Evolutionary conservation across 805 yeast species (phyloP), one percentile per base, ranked within the genome.

Genomic region (Gaillardinia entomophila): DNA sequence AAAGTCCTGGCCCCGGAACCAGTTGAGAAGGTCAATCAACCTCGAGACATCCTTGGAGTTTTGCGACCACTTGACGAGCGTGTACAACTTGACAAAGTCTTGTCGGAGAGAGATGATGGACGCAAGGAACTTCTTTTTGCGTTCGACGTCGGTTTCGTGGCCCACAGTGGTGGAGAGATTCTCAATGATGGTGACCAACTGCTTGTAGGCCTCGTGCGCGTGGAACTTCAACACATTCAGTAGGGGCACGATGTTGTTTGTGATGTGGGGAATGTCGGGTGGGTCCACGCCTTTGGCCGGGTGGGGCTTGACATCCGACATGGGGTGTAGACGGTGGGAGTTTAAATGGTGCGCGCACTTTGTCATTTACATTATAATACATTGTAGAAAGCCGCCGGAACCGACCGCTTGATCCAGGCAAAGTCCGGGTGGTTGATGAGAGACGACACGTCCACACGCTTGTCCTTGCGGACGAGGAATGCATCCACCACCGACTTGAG

Each of bases 31-130:
- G 60, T 92, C 97, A 35, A 92, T 88, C 40, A 89, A 66, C 33
- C 71, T 71, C 28, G 81, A 77, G 37, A 90, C 78, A 32, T 82
- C 85, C 29, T 75, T 69, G 4, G 89, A 70, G 22, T 77, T 80
- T 10, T 75, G 72, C 3, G 88, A 75, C 99, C 99, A 92, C 57
- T 90, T 89, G 32, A 82, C 75, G 25, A 92, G 60, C 2, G 95
- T 96, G 45, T 86, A 88, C 3, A 89, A 55, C 53, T 90, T 79
- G 38, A 89, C 75, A 50, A 82, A 87, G 47, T 89, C 92, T 49
- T 86, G 88, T 36, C 97, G 72, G 19, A 89, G 60, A 23, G 68
- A 65, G 2, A 90, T 82, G 15, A 92, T 66, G 35, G 82, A 58
- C 22, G 80, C 76, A 25, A 92, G 59, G 33, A 92, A 73, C 32